A percentile compares a stretch with the other conserved stretches of the same genome.
Conservation (phyloP, 768 basidiomycete species). For the Boletus reticulatus region DNA sequence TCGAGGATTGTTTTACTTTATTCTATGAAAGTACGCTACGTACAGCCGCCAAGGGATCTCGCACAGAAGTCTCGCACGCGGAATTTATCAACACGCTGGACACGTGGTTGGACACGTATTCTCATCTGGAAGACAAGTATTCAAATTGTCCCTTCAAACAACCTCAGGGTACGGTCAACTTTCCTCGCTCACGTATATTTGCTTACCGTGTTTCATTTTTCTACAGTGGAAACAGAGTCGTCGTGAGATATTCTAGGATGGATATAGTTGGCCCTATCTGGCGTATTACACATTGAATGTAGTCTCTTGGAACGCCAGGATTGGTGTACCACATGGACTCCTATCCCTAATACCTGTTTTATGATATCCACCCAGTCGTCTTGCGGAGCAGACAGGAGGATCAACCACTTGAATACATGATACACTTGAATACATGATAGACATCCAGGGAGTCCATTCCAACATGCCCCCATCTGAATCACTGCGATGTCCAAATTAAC, state of each 20-base stretch:
- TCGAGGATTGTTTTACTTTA: background rate
- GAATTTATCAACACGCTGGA: background rate
- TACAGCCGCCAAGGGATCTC: background rate
- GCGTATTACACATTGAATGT: too few relatives aligned
- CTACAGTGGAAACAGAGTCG: background rate
- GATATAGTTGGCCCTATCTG: too few relatives aligned
- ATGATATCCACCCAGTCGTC: too few relatives aligned
- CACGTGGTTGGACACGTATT: background rate
- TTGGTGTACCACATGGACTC: too few relatives aligned
- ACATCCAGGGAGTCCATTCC: too few relatives aligned
- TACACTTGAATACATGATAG: too few relatives aligned
- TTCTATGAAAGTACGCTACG: background rate
- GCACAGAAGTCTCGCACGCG: background rate
- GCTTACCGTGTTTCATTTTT: background rate
- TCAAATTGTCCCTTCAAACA: constrained; percentile 3
- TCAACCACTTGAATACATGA: too few relatives aligned
- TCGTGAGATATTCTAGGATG: background rate
- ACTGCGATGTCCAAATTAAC: too few relatives aligned
- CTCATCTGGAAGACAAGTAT: background rate
- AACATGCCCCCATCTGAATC: too few relatives aligned
- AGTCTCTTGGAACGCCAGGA: too few relatives aligned
- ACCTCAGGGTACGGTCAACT: background rate
- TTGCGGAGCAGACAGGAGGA: too few relatives aligned
- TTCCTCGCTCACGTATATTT: background rate
- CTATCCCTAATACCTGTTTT: too few relatives aligned